phyloP scores from a whole-genome alignment of 257 asterid genomes.

The Petunia axillaris region DNA sequence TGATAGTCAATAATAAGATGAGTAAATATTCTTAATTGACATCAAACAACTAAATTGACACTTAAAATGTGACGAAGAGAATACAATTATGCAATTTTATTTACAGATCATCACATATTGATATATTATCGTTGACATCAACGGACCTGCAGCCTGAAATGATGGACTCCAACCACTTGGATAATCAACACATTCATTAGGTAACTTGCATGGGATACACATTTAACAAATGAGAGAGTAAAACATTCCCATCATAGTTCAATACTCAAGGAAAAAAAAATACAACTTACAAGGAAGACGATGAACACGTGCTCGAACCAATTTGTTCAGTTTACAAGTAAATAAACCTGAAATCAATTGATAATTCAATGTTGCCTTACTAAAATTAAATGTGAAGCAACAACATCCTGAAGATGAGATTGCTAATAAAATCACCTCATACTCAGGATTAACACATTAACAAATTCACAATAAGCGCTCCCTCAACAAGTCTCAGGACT shows the following conservation, averaged over 20 bases:
- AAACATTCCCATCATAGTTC: not conserved
- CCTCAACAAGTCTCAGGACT: constrained; percentile 22
- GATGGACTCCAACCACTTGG: not conserved
- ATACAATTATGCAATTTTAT: no score
- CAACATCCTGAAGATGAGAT: constrained; percentile 27
- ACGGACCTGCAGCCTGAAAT: no score
- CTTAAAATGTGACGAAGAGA: no score
- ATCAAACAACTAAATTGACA: no score
- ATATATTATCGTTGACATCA: no score
- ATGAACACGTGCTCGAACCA: not conserved
- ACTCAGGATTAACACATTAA: not conserved
- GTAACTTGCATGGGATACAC: not conserved
- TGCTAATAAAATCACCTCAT: constrained; percentile 27
- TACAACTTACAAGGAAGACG: no score
- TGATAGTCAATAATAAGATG: no score
- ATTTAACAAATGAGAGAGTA: not conserved
- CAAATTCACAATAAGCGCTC: constrained; percentile 14
- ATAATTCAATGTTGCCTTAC: constrained; percentile 10
- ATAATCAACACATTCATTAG: not conserved
- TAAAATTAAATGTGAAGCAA: constrained; percentile 23
- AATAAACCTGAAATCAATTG: constrained; percentile 5
- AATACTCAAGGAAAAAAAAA: not conserved
- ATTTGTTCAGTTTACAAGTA: constrained; percentile 20
- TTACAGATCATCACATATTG: no score
- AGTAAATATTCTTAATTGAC: no score